Evolutionary conservation across 768 basidiomycete genomes (phyloP).

Genomic region (Leucosporidium scottii): DNA sequence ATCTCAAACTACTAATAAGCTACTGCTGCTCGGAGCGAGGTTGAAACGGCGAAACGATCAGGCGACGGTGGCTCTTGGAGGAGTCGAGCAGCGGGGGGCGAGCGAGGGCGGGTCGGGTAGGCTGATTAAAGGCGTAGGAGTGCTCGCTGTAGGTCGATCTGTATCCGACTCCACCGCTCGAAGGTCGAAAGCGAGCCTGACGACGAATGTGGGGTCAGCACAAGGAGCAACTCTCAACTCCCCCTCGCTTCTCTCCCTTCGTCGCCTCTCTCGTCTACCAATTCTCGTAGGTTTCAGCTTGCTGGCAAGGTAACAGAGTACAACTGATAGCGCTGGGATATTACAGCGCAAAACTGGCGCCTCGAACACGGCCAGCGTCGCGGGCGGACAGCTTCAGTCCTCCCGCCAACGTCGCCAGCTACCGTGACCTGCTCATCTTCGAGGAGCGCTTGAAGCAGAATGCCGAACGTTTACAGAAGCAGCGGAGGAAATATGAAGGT

Average conservation of each 20-base stretch:
- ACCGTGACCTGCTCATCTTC: constrained; percentile 79
- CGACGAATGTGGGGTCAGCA: not conserved
- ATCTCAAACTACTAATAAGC: no score
- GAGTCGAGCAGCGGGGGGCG: not conserved
- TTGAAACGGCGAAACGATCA: not conserved
- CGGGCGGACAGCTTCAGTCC: not conserved
- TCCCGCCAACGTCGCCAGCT: constrained; percentile 48
- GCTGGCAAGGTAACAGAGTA: not conserved
- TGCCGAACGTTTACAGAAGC: constrained; percentile 49
- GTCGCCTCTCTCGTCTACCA: not conserved
- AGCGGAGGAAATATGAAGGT: constrained; percentile 37
- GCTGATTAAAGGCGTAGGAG: not conserved
- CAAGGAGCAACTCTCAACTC: not conserved
- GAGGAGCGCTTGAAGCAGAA: constrained; percentile 96
- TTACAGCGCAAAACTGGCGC: not conserved
- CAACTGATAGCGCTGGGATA: not conserved
- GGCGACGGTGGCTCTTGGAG: not conserved
- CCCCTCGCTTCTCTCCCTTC: not conserved
- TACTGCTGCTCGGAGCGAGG: no score
- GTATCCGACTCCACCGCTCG: no score
- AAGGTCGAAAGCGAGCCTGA: no score
- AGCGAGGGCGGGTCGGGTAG: not conserved
- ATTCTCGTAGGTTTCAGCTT: not conserved
- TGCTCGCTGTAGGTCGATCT: not conserved
- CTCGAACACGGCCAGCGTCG: not conserved